Evolutionary conservation across 352 stramenopile species (phyloP), one percentile per base, ranked within the genome.

Genomic region (Phytophthora boehmeriae): DNA sequence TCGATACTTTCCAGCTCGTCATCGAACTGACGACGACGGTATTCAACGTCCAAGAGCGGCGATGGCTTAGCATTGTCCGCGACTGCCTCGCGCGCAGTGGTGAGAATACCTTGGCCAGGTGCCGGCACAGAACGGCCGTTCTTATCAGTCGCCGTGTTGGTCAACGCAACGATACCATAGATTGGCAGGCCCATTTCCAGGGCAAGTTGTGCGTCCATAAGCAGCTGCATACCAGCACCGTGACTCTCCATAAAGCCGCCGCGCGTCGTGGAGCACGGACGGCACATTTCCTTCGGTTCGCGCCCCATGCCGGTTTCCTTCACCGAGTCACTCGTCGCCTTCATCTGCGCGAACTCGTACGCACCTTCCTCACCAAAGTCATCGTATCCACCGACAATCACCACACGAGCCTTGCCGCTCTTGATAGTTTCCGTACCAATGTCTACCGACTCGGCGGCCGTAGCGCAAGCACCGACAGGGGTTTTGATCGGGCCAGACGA

Each of bases 341-440:
- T 93, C 89, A 96, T 97, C 57, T 94, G 85, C 27, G 88, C 89
- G 52, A 97, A 97, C 63, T 96, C 87, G 63, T 89, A 92, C 41
- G 86, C 78, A 20, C 82, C 73, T 63, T 94, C 86, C 59, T 96
- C 89, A 20, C 87, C 86, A 41, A 96, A 96, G 59, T 96, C 89
- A 51, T 97, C 89, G 53, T 88, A 93, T 9, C 89, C 89, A 44
- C 87, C 89, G 51, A 93, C 87, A 39, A 97, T 80, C 16, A 93
- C 84, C 11, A 97, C 64, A 10, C 89, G 86, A 10, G 89, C 89
- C 66, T 96, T 95, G 36, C 86, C 87, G 38, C 74, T 92, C 68
- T 92, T 89, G 59, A 97, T 97, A 0, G 89, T 97, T 50, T 96
- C 89, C 14, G 89, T 85, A 68, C 80, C 89, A 52, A 96, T 93